Percentiles rank a stretch among this genome's conserved stretches.
Conservation (phyloP, 345 rosid species). For the Boechera retrofracta region DNA sequence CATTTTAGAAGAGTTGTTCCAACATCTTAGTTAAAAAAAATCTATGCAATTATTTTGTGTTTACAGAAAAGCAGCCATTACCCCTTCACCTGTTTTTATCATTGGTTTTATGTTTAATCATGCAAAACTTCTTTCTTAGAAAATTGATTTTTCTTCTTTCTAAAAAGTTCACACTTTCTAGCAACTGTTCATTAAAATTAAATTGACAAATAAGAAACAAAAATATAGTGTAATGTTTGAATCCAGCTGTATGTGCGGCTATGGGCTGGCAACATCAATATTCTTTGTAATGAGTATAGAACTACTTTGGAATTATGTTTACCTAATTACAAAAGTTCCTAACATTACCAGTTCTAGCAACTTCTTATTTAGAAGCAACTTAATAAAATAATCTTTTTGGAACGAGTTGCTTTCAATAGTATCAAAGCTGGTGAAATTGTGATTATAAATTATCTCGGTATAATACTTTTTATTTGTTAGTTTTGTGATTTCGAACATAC, state of each 20-base stretch:
- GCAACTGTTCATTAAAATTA: not conserved
- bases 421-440: conserved; percentile 14
- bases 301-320: conserved; percentile 29
- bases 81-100: not conserved
- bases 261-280: conserved; percentile 39
- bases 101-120: conserved; percentile 17
- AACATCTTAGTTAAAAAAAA: conserved; percentile 2
- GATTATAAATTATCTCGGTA: not conserved
- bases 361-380: conserved; percentile 19
- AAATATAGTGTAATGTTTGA: not conserved
- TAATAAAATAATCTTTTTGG: not conserved
- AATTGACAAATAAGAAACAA: not conserved
- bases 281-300: conserved; percentile 30
- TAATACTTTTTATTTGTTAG: not conserved
- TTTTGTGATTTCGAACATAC: too few species aligned
- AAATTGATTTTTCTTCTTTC: not conserved
- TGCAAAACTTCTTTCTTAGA: conserved; percentile 29
- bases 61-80: conserved; percentile 22
- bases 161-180: not conserved
- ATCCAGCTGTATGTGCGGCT: conserved; percentile 45
- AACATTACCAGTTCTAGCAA: conserved; percentile 31
- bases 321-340: conserved; percentile 34
- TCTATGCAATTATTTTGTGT: conserved; percentile 4
- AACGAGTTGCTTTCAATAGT: conserved; percentile 33
- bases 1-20: conserved; percentile 12